Base-by-base conservation (phyloP, 1,284 basidiomycete genomes). In the Cryptococcus floricola region DNA sequence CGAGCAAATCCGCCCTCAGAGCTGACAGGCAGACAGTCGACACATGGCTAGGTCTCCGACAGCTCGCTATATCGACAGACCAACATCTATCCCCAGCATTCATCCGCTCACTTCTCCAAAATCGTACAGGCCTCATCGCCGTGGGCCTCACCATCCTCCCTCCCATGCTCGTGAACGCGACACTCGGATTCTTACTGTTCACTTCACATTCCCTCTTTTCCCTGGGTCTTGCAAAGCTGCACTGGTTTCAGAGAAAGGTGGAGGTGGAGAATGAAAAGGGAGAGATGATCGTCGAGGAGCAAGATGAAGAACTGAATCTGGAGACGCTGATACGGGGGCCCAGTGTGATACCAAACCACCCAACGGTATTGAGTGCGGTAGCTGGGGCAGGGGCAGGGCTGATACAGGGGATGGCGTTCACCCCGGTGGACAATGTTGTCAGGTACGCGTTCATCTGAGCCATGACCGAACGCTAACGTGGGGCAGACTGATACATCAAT, bases 341-440 rank as follows among this genome's bases (percentile, higher is more conserved):
- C 14, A 65, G 61, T 4, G 57, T 70, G 31, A 67, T 75, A 8
- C 71, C 73, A 0, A 60, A 59, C 39, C 75, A 77, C 61, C 73
- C 75, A 18, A 77, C 75, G 1, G 46, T 76, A 7, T 61, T 76
- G 23, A 71, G 68, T 1, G 73, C 67, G 3, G 54, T 76, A 5
- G 73, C 75, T 0, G 75, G 75, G 1, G 70, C 69, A 0, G 71
- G 70, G 1, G 75, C 75, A 1, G 75, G 75, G 5, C 46, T 73
- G 4, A 63, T 76, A 2, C 74, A 77, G 48, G 75, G 73, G 2
- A 45, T 71, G 16, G 70, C 72, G 0, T 77, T 77, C 51, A 75
- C 75, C 1, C 75, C 75, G 1, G 70, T 77, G 9, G 75, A 77
- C 57, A 77, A 77, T 59, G 61, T 75, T 13, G 74, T 77, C 38